phyloP scores from a whole-genome alignment of 306 rosid species.

The Cercis canadensis region DNA sequence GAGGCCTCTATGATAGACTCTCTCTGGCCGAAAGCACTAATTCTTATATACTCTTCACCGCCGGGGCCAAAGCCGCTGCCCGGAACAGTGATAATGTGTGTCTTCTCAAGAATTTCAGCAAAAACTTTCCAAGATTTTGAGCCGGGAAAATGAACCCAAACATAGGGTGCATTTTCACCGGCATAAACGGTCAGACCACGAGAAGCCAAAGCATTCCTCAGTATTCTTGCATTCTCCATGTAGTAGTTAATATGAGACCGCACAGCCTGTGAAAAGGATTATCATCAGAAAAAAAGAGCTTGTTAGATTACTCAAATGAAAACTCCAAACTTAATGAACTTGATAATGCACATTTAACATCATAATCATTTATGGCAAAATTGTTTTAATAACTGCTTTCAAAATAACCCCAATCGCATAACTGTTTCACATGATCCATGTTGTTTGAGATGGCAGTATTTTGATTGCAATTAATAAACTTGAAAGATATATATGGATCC shows the following conservation, averaged over 20 bases:
- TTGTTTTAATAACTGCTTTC: too few relatives aligned
- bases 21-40: conserved; percentile 62
- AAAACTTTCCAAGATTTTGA: conserved; percentile 71
- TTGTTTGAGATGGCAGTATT: conserved; percentile 14
- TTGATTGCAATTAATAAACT: conserved; percentile 4
- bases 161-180: conserved; percentile 69
- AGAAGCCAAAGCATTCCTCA: conserved; percentile 58
- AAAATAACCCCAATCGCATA: neutral
- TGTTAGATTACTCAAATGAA: neutral
- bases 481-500: conserved; percentile 4
- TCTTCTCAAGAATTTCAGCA: conserved; percentile 66
- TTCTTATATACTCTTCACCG: conserved; percentile 64
- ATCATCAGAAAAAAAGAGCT: neutral
- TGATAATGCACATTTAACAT: neutral
- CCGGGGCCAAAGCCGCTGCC: conserved; percentile 76
- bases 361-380: neutral
- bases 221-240: conserved; percentile 73
- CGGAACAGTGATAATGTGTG: conserved; percentile 66
- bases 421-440: conserved; percentile 8
- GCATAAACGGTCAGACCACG: conserved; percentile 69
- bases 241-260: conserved; percentile 49
- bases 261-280: conserved; percentile 55
- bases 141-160: conserved; percentile 81
- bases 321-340: neutral
- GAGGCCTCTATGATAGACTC: conserved; percentile 65